These are phyloP conservation scores for Trichocladium uniseriatum DNA, from an alignment of 495 filamentous ascomycete genomes.

Conservation along the genomic window DNA sequence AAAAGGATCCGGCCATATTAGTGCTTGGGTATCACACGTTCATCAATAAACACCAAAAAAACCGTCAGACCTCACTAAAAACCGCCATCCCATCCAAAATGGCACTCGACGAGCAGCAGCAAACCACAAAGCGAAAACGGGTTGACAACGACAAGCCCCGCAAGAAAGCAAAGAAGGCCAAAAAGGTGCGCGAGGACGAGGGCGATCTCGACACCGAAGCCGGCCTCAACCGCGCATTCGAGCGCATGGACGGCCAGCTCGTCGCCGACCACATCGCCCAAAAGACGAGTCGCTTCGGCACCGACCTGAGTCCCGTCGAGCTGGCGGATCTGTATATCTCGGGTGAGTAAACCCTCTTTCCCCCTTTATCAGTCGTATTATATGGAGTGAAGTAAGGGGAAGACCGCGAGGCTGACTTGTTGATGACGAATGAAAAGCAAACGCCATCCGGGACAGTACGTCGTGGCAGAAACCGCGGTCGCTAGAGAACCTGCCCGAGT, in stretches of 20 bases:
- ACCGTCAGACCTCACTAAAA: background rate
- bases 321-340: conserved; percentile 73
- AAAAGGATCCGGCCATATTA: too few species aligned
- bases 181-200: conserved; percentile 45
- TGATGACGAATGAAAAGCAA: conserved; percentile 15
- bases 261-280: conserved; percentile 83
- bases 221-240: conserved; percentile 74
- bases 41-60: background rate
- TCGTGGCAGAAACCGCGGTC: conserved; percentile 54
- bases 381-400: too few species aligned
- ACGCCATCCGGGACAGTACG: conserved; percentile 56
- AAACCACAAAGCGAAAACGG: conserved; percentile 32
- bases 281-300: conserved; percentile 65
- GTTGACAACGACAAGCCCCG: conserved; percentile 25
- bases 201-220: conserved; percentile 51
- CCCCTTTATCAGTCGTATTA: too few species aligned
- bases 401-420: too few species aligned
- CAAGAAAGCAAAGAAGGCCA: conserved; percentile 44
- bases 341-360: conserved; percentile 41
- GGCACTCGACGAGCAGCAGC: conserved; percentile 9
- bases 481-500: conserved; percentile 63
- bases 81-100: conserved; percentile 5
- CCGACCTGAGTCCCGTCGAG: conserved; percentile 71
- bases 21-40: too few species aligned
- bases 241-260: conserved; percentile 68